These are phyloP conservation scores for Yamagishiella unicocca DNA, from an alignment of 139 green algal species.

Conservation along the genomic window DNA sequence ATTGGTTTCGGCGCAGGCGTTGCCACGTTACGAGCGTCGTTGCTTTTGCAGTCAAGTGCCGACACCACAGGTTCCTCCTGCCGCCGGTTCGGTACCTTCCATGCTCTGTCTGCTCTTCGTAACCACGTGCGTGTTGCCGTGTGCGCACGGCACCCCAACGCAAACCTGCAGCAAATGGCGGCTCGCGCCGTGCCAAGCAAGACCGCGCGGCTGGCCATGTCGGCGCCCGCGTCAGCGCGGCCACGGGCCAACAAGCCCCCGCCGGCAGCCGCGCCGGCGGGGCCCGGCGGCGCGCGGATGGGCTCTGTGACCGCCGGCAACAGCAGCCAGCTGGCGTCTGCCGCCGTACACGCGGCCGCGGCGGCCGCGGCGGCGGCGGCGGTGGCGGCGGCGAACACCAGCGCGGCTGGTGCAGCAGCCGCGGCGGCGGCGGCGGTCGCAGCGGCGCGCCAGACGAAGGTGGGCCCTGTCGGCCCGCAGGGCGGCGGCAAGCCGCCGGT, in stretches of 20 bases:
- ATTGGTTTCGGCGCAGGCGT: too few species aligned
- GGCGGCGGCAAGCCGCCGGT: too few species aligned
- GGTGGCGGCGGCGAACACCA: neutral
- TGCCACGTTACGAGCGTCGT: too few species aligned
- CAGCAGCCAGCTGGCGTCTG: neutral
- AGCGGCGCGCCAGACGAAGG: too few species aligned
- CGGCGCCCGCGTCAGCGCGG: neutral
- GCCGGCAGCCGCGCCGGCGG: neutral
- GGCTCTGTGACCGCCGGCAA: neutral
- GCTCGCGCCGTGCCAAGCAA: neutral
- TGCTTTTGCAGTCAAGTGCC: too few species aligned
- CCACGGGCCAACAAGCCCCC: neutral
- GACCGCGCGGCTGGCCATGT: neutral
- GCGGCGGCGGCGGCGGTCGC: neutral
- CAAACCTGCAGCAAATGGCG: conserved; percentile 33
- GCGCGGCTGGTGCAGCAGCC: neutral
- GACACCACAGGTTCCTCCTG: too few species aligned
- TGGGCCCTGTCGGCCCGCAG: too few species aligned
- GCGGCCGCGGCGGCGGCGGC: neutral
- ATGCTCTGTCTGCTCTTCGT: too few species aligned
- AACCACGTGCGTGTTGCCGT: too few species aligned
- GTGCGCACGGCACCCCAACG: too few species aligned
- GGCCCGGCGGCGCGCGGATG: neutral
- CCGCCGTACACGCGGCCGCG: neutral
- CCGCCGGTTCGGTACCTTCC: too few species aligned